Evolutionary conservation across 177 flowering plant species (phyloP), one percentile per base, ranked within the genome.

Genomic region (Telopea speciosissima): DNA sequence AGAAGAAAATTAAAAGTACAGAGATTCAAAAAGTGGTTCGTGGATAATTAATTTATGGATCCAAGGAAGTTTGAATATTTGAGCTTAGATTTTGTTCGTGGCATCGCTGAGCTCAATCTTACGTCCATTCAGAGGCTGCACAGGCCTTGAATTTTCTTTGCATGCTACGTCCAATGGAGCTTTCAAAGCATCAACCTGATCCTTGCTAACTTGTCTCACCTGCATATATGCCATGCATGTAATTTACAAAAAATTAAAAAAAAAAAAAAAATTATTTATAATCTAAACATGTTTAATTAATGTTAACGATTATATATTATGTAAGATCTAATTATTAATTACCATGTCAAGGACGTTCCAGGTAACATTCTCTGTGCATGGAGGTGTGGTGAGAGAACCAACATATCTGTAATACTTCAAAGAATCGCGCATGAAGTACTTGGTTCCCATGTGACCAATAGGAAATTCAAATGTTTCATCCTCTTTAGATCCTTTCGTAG

Each of bases 331-430:
- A 28, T 28, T 28, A 28, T 28, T 28, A 28, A 28, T 8, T 81
- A 92, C 96, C 95, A 83, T 84, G 67, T 77, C 82, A 14, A 92
- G 85, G 73, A 95, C 56, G 77, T 54, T 79, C 93, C 97, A 92
- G 40, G 61, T 28, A 58, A 92, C 85, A 17, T 76, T 74, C 77
- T 95, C 96, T 8, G 78, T 61, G 85, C 99, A 95, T 0, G 99
- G 99, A 68, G 99, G 99, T 63, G 82, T 76, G 17, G 96, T 89
- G 60, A 86, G 79, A 42, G 99, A 95, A 21, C 97, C 99, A 10
- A 71, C 8, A 73, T 95, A 95, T 79, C 85, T 79, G 83, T 70
- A 92, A 59, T 88, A 92, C 49, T 86, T 91, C 62, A 77, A 78
- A 11, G 83, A 70, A 3, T 68, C 70, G 52, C 61, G 69, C 68